These are phyloP conservation scores for Plantago major DNA, from an alignment of 257 asterid genomes.

Conservation along the genomic window DNA sequence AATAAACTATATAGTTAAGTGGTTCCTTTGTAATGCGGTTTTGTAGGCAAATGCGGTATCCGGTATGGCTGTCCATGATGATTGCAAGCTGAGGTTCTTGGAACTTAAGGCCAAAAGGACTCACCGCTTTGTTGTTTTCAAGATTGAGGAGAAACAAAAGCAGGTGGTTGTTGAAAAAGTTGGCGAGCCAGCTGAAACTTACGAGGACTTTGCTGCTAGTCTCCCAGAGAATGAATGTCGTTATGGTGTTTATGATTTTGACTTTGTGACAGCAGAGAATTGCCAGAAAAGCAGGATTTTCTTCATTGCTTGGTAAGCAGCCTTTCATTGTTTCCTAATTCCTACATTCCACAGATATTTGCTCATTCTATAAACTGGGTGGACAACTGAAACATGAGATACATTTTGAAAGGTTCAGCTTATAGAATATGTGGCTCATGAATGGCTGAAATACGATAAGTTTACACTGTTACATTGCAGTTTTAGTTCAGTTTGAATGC, in stretches of 20 bases:
- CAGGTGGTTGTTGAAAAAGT: conserved; percentile 50
- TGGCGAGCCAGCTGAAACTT: conserved; percentile 49
- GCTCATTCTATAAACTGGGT: too few species aligned
- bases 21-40: background rate
- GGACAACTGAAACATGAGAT: too few species aligned
- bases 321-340: background rate
- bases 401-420: too few species aligned
- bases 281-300: conserved; percentile 62
- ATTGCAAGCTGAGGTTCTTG: conserved; percentile 55
- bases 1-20: background rate
- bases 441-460: background rate
- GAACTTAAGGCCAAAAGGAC: conserved; percentile 57
- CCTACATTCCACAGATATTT: too few species aligned
- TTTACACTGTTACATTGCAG: background rate
- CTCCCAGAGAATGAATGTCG: conserved; percentile 61
- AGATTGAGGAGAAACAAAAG: conserved; percentile 62
- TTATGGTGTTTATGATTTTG: conserved; percentile 55
- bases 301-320: conserved; percentile 53
- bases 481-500: background rate
- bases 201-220: conserved; percentile 47
- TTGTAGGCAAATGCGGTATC: conserved; percentile 58
- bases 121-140: conserved; percentile 45
- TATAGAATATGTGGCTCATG: too few species aligned
- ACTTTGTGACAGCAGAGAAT: conserved; percentile 54
- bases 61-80: conserved; percentile 63